phyloP scores from a whole-genome alignment of 352 stramenopile genomes.

The Vaucheria bursata region DNA sequence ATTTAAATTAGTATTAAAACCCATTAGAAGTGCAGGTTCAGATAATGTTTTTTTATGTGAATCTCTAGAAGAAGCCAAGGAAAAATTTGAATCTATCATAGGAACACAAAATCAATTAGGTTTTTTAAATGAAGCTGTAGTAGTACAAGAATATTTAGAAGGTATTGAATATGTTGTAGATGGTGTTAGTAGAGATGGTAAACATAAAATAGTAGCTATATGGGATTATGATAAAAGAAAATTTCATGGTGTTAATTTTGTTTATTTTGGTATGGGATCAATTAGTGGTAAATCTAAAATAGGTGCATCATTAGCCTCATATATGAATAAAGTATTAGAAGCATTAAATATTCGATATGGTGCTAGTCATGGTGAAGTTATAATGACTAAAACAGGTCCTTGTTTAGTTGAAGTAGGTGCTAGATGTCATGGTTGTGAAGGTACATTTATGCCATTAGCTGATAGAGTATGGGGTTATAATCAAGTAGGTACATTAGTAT shows the following conservation, averaged over 20 bases:
- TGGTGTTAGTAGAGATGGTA: constrained; percentile 78
- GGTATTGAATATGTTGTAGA: constrained; percentile 93
- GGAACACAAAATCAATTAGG: constrained; percentile 71
- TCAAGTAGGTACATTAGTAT: too few species aligned
- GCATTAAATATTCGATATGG: too few species aligned
- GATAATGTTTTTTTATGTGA: constrained; percentile 82
- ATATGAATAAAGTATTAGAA: too few species aligned
- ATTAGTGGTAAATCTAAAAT: too few species aligned
- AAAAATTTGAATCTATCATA: constrained; percentile 67
- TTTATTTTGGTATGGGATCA: constrained; percentile 80
- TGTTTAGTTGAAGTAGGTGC: constrained; percentile 83
- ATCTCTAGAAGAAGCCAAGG: constrained; percentile 57
- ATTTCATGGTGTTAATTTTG: constrained; percentile 80
- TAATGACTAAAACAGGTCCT: constrained; percentile 50
- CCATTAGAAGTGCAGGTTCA: constrained; percentile 78
- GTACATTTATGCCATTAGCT: constrained; percentile 76
- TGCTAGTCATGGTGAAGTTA: too few species aligned
- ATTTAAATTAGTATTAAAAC: constrained; percentile 82
- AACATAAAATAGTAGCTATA: constrained; percentile 84
- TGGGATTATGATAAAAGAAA: constrained; percentile 94
- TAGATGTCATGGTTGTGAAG: constrained; percentile 78
- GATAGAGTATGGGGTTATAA: constrained; percentile 75
- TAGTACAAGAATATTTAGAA: constrained; percentile 83
- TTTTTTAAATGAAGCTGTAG: constrained; percentile 70
- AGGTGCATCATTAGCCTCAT: too few species aligned